A percentile compares a stretch with the other conserved stretches of the same genome.
These are phyloP conservation scores for Suhomyces ambrosiae DNA, from an alignment of 1,139 yeast species.

Conservation along the genomic window DNA sequence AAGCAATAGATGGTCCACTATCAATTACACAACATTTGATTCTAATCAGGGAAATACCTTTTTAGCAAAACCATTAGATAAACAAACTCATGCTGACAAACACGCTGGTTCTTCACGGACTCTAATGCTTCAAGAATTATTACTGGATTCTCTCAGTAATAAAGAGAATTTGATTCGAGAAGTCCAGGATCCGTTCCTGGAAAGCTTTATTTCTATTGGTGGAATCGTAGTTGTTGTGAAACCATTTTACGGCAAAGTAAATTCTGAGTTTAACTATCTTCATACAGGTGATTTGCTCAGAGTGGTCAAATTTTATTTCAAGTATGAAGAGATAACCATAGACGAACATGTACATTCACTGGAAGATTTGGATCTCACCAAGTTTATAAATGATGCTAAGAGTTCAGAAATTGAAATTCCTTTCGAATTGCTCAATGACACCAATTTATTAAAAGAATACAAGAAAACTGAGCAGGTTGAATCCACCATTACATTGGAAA, in stretches of 20 bases:
- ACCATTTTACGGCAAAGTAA: conserved; percentile 28
- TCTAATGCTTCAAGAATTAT: conserved; percentile 29
- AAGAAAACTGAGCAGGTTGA: too few species aligned
- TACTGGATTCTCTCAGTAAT: conserved; percentile 19
- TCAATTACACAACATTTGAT: too few species aligned
- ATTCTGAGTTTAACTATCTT: conserved; percentile 28
- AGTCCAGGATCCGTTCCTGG: conserved; percentile 37
- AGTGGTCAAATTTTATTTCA: conserved; percentile 30
- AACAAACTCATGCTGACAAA: too few species aligned
- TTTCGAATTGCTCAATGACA: too few species aligned
- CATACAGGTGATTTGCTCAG: conserved; percentile 40
- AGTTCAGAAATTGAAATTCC: too few species aligned
- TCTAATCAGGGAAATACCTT: conserved; percentile 18
- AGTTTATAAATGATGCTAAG: too few species aligned
- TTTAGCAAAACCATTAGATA: conserved; percentile 19
- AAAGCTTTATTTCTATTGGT: conserved; percentile 31
- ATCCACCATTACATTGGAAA: too few species aligned
- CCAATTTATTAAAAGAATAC: too few species aligned
- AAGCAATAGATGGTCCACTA: too few species aligned
- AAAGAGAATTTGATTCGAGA: conserved; percentile 21
- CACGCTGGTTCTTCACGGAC: conserved; percentile 34
- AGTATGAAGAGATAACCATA: conserved; percentile 1
- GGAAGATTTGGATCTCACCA: conserved; percentile 1
- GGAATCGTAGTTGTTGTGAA: conserved; percentile 41
- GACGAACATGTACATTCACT: not conserved